Conservation (phyloP, 108 stramenopile species). For the Pelagomonas calceolata region DNA sequence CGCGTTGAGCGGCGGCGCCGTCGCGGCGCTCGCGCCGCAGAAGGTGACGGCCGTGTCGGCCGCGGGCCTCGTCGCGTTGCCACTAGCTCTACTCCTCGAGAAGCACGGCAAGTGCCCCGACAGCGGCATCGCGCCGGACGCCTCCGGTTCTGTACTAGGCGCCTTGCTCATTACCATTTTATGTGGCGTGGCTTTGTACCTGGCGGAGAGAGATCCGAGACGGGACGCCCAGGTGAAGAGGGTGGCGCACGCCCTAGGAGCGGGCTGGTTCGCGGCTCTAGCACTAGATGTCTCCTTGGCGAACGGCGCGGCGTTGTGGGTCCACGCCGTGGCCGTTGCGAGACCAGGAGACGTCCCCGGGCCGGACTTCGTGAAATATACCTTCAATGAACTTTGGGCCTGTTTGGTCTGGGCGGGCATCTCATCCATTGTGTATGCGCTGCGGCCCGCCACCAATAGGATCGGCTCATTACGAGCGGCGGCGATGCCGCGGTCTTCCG, state of each 20-base stretch:
- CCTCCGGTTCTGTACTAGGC: background rate
- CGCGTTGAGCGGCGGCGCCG: background rate
- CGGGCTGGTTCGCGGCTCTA: background rate
- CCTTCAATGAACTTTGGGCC: background rate
- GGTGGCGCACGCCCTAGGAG: background rate
- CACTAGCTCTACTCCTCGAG: background rate
- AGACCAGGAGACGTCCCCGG: background rate
- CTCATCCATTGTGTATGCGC: background rate
- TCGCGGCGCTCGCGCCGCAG: background rate
- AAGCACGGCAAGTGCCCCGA: background rate
- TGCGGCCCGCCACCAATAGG: background rate
- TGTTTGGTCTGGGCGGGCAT: background rate
- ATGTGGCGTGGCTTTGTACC: too few species aligned
- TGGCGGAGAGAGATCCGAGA: too few species aligned
- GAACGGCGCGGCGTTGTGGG: background rate
- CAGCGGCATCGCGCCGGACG: background rate
- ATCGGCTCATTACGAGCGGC: background rate
- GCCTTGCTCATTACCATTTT: too few species aligned
- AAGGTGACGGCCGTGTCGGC: background rate
- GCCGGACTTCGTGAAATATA: background rate
- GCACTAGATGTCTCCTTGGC: background rate
- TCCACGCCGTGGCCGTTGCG: background rate
- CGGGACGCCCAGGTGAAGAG: background rate
- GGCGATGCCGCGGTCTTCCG: background rate
- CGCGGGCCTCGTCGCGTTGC: background rate